A percentile compares a stretch with the other conserved stretches of the same genome.
Conservation (phyloP, 2,329 filamentous ascomycete genomes). For the Cladosporium sp. region DNA sequence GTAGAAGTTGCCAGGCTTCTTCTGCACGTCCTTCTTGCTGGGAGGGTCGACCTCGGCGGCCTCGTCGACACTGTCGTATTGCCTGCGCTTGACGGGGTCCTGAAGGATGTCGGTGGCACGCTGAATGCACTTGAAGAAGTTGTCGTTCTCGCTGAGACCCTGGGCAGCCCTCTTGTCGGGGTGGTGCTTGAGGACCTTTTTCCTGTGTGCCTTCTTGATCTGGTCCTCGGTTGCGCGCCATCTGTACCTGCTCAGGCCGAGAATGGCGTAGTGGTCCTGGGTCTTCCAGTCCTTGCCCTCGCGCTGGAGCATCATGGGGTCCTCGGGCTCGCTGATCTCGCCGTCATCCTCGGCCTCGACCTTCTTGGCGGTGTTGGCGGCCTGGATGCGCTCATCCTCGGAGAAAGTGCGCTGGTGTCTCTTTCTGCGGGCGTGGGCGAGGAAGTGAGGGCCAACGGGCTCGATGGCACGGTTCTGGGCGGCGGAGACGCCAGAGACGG, state of each 20-base stretch:
- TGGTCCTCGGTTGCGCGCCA: conserved; percentile 92
- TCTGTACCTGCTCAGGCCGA: conserved; percentile 88
- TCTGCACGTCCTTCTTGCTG: conserved; percentile 77
- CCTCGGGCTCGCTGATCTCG: conserved; percentile 91
- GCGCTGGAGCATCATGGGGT: conserved; percentile 82
- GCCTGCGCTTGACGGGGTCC: conserved; percentile 85
- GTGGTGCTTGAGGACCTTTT: conserved; percentile 99
- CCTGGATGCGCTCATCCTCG: conserved; percentile 96
- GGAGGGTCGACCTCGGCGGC: conserved; percentile 88
- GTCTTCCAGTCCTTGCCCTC: conserved; percentile 99
- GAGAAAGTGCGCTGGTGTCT: conserved; percentile 95
- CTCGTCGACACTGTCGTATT: conserved; percentile 96
- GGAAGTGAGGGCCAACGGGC: conserved; percentile 94
- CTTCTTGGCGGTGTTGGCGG: conserved; percentile 91
- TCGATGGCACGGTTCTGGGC: conserved; percentile 85
- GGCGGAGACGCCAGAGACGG: conserved; percentile 69
- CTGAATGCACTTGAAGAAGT: conserved; percentile 99
- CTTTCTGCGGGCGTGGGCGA: conserved; percentile 87
- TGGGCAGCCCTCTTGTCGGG: conserved; percentile 97
- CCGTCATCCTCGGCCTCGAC: conserved; percentile 88
- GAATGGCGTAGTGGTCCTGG: conserved; percentile 97
- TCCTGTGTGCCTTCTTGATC: conserved; percentile 98
- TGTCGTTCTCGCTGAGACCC: conserved; percentile 84
- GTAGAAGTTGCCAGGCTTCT: conserved; percentile 78
- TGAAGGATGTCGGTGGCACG: conserved; percentile 92